phyloP scores from a whole-genome alignment of 2,329 filamentous ascomycete genomes.

The Colletotrichum limetticola region DNA sequence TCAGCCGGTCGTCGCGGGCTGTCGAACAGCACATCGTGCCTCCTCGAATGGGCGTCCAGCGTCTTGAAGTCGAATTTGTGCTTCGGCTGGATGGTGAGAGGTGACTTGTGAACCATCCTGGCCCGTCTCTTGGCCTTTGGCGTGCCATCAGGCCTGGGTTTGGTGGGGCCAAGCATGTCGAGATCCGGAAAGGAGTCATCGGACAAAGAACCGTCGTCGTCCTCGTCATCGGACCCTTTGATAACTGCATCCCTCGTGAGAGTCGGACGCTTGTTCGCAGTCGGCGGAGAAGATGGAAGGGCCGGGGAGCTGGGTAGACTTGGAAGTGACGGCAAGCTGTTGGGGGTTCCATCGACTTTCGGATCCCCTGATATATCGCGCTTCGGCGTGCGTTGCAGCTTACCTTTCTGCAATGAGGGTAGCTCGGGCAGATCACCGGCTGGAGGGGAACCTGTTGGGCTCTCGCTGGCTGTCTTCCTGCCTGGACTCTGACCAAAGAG shows the following conservation, averaged over 20 bases:
- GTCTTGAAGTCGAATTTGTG: slow-evolving; percentile 74
- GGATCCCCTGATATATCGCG: neutral
- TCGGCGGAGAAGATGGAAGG: slow-evolving; percentile 41
- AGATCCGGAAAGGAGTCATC: slow-evolving; percentile 69
- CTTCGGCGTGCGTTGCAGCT: neutral
- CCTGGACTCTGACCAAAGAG: slow-evolving; percentile 6
- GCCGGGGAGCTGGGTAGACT: slow-evolving; percentile 35
- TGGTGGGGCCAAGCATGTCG: slow-evolving; percentile 27
- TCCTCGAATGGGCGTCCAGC: slow-evolving; percentile 67
- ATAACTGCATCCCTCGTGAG: slow-evolving; percentile 68
- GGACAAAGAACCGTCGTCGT: slow-evolving; percentile 63
- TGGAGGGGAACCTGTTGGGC: neutral
- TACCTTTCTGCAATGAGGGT: neutral
- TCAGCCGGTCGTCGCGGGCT: slow-evolving; percentile 59
- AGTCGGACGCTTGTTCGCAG: slow-evolving; percentile 27
- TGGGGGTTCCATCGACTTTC: slow-evolving; percentile 1
- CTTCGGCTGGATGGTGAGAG: slow-evolving; percentile 61
- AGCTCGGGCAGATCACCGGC: neutral
- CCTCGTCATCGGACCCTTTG: slow-evolving; percentile 78
- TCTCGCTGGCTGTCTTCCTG: slow-evolving; percentile 6
- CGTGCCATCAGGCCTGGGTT: slow-evolving; percentile 45
- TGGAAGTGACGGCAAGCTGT: slow-evolving; percentile 9
- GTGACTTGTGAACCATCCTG: slow-evolving; percentile 54
- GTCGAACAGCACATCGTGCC: slow-evolving; percentile 69
- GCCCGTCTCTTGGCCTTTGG: slow-evolving; percentile 61